Conservation (phyloP, 495 filamentous ascomycete species). For the Neurospora intermedia region DNA sequence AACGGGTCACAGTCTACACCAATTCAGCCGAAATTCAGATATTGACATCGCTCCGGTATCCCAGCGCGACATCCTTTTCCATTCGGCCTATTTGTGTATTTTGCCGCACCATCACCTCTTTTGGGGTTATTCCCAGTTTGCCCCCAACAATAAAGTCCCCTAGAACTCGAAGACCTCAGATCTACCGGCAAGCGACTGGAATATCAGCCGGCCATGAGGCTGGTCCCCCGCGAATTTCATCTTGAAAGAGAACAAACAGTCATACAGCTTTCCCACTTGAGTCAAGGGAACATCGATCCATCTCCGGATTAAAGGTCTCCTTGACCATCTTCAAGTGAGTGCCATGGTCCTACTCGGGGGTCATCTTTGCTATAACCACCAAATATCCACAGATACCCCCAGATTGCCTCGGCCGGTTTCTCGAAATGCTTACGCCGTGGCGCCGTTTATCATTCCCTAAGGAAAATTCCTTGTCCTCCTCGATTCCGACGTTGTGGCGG, state of each 20-base stretch:
- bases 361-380: background rate
- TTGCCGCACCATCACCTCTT: conserved; percentile 16
- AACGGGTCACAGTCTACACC: background rate
- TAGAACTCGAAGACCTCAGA: conserved; percentile 8
- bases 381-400: background rate
- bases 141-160: background rate
- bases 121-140: conserved; percentile 9
- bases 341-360: background rate
- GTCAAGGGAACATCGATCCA: background rate
- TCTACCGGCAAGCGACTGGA: conserved; percentile 21
- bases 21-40: background rate
- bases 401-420: background rate
- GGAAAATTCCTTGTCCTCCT: background rate
- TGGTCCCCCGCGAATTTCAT: conserved; percentile 9
- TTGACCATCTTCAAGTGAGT: background rate
- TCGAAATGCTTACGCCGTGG: background rate
- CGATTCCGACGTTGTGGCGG: background rate
- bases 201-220: conserved; percentile 14
- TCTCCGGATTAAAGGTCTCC: background rate
- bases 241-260: background rate
- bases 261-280: background rate
- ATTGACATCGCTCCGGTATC: background rate
- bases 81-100: conserved; percentile 8
- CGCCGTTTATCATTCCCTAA: background rate
- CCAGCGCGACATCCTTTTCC: background rate